Evolutionary conservation across 2,329 filamentous ascomycete species (phyloP).

Genomic region (Paraphoma sp.): DNA sequence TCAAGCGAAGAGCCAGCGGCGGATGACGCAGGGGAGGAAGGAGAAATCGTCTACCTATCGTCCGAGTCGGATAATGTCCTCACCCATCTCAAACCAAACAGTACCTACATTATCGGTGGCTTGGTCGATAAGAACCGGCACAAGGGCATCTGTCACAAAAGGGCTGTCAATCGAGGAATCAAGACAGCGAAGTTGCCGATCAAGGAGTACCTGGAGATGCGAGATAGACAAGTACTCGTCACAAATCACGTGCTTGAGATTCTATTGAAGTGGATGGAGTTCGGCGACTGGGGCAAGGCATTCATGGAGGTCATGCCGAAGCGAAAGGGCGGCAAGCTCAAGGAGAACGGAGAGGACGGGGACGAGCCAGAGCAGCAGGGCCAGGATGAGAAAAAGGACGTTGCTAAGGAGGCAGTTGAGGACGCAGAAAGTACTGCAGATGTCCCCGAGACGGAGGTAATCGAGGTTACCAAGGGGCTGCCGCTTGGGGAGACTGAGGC

Average conservation of each 20-base stretch:
- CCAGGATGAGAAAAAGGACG: conserved; percentile 16
- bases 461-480: conserved; percentile 6
- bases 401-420: conserved; percentile 14
- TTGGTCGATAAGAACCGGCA: conserved; percentile 96
- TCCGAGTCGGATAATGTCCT: conserved; percentile 90
- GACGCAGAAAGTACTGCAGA: conserved; percentile 1
- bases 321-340: conserved; percentile 81
- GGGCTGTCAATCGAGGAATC: conserved; percentile 76
- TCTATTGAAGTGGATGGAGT: conserved; percentile 91
- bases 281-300: conserved; percentile 87
- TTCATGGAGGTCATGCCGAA: conserved; percentile 90
- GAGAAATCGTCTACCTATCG: conserved; percentile 83
- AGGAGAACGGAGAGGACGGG: conserved; percentile 32
- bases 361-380: conserved; percentile 13
- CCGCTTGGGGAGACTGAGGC: conserved; percentile 7
- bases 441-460: conserved; percentile 2
- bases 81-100: conserved; percentile 82
- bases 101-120: conserved; percentile 90
- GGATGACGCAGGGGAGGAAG: conserved; percentile 39
- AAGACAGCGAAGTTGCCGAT: conserved; percentile 92
- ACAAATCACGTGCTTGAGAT: conserved; percentile 98
- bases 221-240: conserved; percentile 81
- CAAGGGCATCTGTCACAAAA: conserved; percentile 90
- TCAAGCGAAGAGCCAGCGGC: conserved; percentile 45
- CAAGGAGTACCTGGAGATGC: conserved; percentile 93